Evolutionary conservation across 495 filamentous ascomycete genomes (phyloP).

Genomic region (Mytilinidion resinicola): DNA sequence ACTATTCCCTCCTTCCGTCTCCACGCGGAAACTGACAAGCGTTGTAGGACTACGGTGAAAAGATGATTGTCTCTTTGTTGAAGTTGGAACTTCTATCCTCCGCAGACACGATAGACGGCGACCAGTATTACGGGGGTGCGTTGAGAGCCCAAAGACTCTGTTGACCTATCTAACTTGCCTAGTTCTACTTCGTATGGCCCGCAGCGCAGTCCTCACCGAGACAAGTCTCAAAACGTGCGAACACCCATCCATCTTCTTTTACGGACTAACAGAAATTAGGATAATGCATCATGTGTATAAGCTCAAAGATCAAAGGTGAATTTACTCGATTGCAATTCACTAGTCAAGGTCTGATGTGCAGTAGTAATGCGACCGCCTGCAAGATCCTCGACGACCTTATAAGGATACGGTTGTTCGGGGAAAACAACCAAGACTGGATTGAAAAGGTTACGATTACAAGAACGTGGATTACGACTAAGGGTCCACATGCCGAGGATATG

Average conservation of each 20-base stretch:
- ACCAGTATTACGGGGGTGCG: constrained; percentile 28
- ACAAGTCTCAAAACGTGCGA: constrained; percentile 54
- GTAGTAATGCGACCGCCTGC: constrained; percentile 42
- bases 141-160: not conserved
- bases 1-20: not conserved
- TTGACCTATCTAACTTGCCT: not conserved
- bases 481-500: constrained; percentile 22
- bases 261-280: constrained; percentile 20
- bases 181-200: constrained; percentile 46
- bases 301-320: constrained; percentile 42
- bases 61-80: constrained; percentile 60
- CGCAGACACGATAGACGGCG: constrained; percentile 24
- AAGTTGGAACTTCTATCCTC: constrained; percentile 57
- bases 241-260: not conserved
- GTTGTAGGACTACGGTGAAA: constrained; percentile 49
- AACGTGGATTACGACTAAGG: constrained; percentile 50
- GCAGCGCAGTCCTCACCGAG: constrained; percentile 51
- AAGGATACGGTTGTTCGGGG: constrained; percentile 36
- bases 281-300: constrained; percentile 65
- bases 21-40: not conserved
- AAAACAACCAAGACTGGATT: constrained; percentile 48
- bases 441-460: constrained; percentile 59
- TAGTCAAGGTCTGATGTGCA: not conserved
- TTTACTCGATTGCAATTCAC: constrained; percentile 27
- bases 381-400: constrained; percentile 57